These are phyloP conservation scores for Colletotrichum sp. DNA, from an alignment of 2,329 filamentous ascomycete genomes.

Conservation along the genomic window DNA sequence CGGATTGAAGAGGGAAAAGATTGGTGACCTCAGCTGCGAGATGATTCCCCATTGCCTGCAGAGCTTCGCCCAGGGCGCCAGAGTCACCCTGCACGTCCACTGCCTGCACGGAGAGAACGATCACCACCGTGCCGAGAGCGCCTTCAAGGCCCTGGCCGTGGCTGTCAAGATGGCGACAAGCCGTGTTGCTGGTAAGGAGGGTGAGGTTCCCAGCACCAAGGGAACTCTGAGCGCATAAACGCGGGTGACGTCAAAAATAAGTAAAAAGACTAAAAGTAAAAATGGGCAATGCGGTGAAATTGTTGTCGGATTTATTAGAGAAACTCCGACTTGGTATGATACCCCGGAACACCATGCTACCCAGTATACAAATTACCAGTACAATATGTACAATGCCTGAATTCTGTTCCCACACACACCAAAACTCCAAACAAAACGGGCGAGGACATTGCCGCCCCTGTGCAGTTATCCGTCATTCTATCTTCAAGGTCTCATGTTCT, in stretches of 20 bases:
- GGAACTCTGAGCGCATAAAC: constrained; percentile 72
- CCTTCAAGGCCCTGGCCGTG: constrained; percentile 94
- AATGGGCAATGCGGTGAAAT: background rate
- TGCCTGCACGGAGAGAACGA: constrained; percentile 91
- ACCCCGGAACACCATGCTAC: constrained; percentile 25
- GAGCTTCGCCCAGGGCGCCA: constrained; percentile 90
- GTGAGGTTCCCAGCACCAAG: constrained; percentile 95
- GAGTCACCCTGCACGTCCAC: constrained; percentile 94
- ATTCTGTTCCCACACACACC: constrained; percentile 6
- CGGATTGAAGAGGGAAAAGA: constrained; percentile 87
- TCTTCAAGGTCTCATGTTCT: constrained; percentile 50
- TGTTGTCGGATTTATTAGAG: constrained; percentile 1
- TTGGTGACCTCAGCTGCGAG: constrained; percentile 91
- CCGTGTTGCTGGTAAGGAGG: constrained; percentile 79
- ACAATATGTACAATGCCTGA: constrained; percentile 6
- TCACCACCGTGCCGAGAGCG: constrained; percentile 94
- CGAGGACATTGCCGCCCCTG: constrained; percentile 7
- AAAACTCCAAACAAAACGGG: constrained; percentile 4
- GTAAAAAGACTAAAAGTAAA: background rate
- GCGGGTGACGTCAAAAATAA: background rate
- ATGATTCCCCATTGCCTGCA: constrained; percentile 97
- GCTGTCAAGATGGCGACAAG: constrained; percentile 81
- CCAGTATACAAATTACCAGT: constrained; percentile 4
- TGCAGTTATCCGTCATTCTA: background rate
- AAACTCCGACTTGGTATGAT: constrained; percentile 11